A percentile compares a stretch with the other conserved stretches of the same genome.
Evolutionary conservation across 805 yeast genomes (phyloP).

Genomic region (Candida tibetensis): DNA sequence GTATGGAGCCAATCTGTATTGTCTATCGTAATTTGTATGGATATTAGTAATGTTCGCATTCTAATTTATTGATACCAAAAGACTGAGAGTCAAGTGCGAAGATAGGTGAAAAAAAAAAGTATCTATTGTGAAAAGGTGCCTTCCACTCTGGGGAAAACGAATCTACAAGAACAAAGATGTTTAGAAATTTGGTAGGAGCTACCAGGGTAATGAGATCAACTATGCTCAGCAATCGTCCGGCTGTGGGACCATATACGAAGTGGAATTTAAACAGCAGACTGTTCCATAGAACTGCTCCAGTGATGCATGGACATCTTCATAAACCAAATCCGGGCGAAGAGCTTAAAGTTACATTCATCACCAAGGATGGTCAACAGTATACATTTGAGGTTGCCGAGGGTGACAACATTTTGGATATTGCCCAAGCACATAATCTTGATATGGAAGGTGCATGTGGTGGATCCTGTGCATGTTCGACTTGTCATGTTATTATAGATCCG

Average conservation of each 20-base stretch:
- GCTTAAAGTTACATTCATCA: constrained; percentile 72
- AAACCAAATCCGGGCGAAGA: constrained; percentile 95
- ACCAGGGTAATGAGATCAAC: neutral
- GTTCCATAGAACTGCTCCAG: constrained; percentile 19
- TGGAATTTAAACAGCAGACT: constrained; percentile 3
- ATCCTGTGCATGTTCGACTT: constrained; percentile 97
- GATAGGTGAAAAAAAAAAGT: no score
- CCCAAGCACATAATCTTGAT: constrained; percentile 88
- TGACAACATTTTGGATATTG: constrained; percentile 87
- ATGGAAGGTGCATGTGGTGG: constrained; percentile 99
- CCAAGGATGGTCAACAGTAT: constrained; percentile 85
- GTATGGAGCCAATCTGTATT: no score
- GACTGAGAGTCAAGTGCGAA: no score
- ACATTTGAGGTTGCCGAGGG: constrained; percentile 88
- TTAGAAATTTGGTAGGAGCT: neutral
- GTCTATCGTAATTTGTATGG: no score
- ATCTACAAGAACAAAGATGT: no score
- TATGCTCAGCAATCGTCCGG: neutral
- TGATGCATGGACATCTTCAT: constrained; percentile 78
- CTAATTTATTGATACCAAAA: neutral
- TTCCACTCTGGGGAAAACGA: no score
- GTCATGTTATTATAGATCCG: constrained; percentile 96
- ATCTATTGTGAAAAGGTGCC: no score
- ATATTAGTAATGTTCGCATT: neutral
- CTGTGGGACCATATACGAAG: neutral